phyloP scores from a whole-genome alignment of 331 rosid genomes.

The Arachis monticola region DNA sequence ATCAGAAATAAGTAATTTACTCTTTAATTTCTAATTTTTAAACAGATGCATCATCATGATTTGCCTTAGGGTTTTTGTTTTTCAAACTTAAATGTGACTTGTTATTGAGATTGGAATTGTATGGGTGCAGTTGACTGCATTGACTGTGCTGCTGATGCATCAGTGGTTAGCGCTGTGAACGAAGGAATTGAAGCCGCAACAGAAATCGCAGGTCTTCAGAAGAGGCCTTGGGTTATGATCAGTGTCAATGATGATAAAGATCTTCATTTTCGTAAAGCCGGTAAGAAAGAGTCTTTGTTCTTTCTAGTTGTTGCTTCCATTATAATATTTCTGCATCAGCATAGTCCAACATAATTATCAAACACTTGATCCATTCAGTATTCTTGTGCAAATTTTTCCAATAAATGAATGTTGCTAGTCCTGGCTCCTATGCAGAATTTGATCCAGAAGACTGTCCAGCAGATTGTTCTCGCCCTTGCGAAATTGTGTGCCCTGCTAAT shows the following conservation, averaged over 20 bases:
- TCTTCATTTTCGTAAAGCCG: conserved; percentile 95
- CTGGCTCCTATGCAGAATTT: conserved; percentile 61
- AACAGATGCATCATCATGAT: no score
- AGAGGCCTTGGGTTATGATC: conserved; percentile 89
- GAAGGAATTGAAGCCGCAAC: conserved; percentile 87
- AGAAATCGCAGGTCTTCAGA: conserved; percentile 47
- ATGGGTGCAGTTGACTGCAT: conserved; percentile 85
- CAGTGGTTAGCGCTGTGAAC: conserved; percentile 86
- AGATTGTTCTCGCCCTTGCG: conserved; percentile 84
- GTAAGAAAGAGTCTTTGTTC: conserved; percentile 42
- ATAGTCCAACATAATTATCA: not conserved
- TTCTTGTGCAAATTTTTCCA: not conserved
- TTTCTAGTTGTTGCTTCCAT: not conserved
- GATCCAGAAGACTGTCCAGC: conserved; percentile 89
- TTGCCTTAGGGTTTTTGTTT: no score
- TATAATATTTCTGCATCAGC: not conserved
- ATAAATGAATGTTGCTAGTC: conserved; percentile 11
- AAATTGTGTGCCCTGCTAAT: conserved; percentile 82
- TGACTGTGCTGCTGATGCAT: conserved; percentile 92
- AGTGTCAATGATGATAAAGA: conserved; percentile 90
- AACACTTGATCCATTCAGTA: no score
- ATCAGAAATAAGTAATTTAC: no score
- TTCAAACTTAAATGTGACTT: not conserved
- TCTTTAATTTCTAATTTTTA: no score
- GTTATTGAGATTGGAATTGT: conserved; percentile 25